Conservation (phyloP, 768 basidiomycete genomes). For the Mycena capillaripes region DNA sequence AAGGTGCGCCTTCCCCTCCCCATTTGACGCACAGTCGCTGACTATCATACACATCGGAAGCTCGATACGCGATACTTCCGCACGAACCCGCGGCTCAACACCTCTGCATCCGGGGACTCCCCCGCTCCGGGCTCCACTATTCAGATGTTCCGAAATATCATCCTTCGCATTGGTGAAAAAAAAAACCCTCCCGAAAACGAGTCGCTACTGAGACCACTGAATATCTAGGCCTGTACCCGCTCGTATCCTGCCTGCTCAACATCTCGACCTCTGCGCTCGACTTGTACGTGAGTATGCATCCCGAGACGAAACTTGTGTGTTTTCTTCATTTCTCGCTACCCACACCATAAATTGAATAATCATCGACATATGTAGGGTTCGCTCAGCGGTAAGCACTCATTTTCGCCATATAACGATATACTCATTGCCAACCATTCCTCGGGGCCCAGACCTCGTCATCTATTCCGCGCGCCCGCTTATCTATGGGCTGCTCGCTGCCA, state of each 20-base stretch:
- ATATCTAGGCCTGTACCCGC: constrained; percentile 6
- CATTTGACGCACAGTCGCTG: background rate
- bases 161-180: constrained; percentile 5
- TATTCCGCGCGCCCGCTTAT: constrained; percentile 15
- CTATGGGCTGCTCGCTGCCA: constrained; percentile 20
- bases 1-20: background rate
- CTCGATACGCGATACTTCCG: background rate
- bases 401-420: background rate
- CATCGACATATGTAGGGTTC: background rate
- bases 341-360: background rate
- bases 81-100: background rate
- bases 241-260: constrained; percentile 3
- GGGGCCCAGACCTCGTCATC: constrained; percentile 16
- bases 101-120: background rate
- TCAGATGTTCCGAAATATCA: background rate
- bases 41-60: background rate
- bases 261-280: background rate
- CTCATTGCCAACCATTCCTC: too few species aligned
- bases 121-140: background rate
- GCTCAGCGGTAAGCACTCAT: background rate
- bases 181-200: background rate
- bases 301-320: background rate
- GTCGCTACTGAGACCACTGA: background rate
- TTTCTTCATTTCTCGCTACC: background rate
- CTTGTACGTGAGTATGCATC: background rate